Conservation (phyloP, 2,329 filamentous ascomycete species). For the Colletotrichum sp. region DNA sequence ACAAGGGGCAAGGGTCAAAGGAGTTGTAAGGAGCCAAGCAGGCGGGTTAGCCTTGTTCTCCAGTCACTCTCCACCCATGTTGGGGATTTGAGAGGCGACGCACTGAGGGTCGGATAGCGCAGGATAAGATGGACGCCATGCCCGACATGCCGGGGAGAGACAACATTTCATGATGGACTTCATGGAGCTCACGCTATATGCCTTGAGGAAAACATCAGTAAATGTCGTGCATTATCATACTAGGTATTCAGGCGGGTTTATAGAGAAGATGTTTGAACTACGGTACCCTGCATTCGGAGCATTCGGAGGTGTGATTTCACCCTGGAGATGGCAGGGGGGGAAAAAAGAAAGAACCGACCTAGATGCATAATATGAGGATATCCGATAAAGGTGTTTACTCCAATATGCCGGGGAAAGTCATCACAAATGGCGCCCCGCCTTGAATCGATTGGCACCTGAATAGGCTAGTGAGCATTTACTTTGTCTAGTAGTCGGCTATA, state of each 20-base stretch:
- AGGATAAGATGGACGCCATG: neutral
- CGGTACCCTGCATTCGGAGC: neutral
- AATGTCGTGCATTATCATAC: neutral
- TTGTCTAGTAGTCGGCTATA: neutral
- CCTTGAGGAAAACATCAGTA: neutral
- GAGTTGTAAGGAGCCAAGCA: neutral
- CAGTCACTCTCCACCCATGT: neutral
- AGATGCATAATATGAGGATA: neutral
- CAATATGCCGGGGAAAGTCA: neutral
- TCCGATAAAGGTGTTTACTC: neutral
- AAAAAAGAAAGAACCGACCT: neutral
- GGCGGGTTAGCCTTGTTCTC: neutral
- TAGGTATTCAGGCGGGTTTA: neutral
- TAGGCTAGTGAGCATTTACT: neutral
- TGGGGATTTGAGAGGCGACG: neutral
- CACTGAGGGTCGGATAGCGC: neutral
- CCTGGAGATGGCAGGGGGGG: neutral
- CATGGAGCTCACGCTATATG: neutral
- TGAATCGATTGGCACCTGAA: neutral
- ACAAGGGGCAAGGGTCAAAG: slow-evolving; percentile 33
- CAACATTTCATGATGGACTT: neutral
- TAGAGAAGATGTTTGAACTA: neutral
- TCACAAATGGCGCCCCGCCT: neutral
- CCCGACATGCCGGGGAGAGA: neutral
- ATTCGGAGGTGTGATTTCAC: neutral